These are phyloP conservation scores for Anastatica hierochuntica DNA, from an alignment of 345 rosid genomes.

Conservation along the genomic window DNA sequence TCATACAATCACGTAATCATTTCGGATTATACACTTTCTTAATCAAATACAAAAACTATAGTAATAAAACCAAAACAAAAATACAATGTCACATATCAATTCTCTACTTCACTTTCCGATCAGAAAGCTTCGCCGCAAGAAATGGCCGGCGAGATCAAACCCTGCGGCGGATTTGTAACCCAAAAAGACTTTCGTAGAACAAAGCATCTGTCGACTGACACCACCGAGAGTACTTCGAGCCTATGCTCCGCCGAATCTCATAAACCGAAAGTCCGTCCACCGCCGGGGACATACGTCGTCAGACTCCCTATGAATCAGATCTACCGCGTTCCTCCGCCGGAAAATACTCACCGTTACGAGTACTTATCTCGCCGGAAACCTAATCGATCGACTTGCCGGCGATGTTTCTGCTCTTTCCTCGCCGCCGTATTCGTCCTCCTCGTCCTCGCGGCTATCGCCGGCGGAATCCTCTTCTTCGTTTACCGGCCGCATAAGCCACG, in stretches of 20 bases:
- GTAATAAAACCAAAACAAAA: too few species aligned
- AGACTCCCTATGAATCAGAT: conserved; percentile 54
- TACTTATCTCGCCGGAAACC: conserved; percentile 37
- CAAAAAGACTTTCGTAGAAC: neutral
- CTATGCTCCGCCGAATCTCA: conserved; percentile 14
- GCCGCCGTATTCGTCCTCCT: conserved; percentile 18
- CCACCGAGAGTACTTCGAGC: conserved; percentile 8
- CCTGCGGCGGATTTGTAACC: neutral
- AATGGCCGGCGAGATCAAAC: conserved; percentile 1
- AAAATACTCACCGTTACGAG: conserved; percentile 40
- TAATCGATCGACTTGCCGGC: conserved; percentile 25
- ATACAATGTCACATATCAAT: too few species aligned
- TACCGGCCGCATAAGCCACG: conserved; percentile 49
- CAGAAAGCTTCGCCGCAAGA: neutral
- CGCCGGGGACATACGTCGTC: conserved; percentile 37
- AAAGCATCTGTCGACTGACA: conserved; percentile 6
- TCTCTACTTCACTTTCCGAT: neutral
- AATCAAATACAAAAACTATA: too few species aligned
- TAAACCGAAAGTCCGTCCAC: conserved; percentile 7
- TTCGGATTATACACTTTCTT: too few species aligned
- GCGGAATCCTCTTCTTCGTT: conserved; percentile 48
- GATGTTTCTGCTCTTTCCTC: conserved; percentile 37
- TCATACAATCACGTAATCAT: too few species aligned
- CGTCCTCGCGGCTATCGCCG: conserved; percentile 30
- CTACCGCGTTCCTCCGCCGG: conserved; percentile 52